phyloP scores from a whole-genome alignment of 306 rosid genomes.

The Sindora glabra region DNA sequence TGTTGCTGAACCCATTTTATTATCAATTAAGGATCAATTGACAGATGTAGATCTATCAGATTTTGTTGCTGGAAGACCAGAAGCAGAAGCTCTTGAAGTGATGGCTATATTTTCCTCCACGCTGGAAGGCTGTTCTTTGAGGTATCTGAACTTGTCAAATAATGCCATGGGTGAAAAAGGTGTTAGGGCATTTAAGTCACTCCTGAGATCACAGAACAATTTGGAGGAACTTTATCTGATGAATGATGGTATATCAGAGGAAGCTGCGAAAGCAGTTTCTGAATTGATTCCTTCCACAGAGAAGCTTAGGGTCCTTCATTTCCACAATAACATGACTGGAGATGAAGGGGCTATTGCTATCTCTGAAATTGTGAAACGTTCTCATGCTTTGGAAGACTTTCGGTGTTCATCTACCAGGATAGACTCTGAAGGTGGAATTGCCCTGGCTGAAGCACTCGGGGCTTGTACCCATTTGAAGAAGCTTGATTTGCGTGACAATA shows the following conservation, averaged over 20 bases:
- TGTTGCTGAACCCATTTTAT: constrained; percentile 59
- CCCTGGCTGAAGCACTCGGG: constrained; percentile 68
- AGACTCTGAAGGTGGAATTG: constrained; percentile 72
- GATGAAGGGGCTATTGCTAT: constrained; percentile 75
- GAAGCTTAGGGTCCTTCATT: constrained; percentile 76
- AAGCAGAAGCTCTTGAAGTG: constrained; percentile 78
- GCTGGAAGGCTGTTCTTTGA: constrained; percentile 58
- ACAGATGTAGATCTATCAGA: constrained; percentile 73
- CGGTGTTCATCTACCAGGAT: constrained; percentile 89
- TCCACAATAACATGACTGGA: constrained; percentile 68
- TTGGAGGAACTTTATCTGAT: constrained; percentile 87
- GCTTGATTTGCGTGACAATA: constrained; percentile 83
- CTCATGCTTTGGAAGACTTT: constrained; percentile 66
- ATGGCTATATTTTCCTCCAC: constrained; percentile 73
- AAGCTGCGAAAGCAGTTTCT: constrained; percentile 82
- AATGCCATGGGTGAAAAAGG: constrained; percentile 88
- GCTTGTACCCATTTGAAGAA: constrained; percentile 58
- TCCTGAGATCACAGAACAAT: constrained; percentile 54
- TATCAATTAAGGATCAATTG: constrained; percentile 58
- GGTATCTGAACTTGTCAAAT: constrained; percentile 63
- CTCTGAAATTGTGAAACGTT: constrained; percentile 47
- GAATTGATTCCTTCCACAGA: constrained; percentile 79
- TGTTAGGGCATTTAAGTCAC: constrained; percentile 68
- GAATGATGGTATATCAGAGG: constrained; percentile 93
- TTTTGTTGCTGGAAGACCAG: constrained; percentile 79